These are phyloP conservation scores for Nicotiana attenuata DNA, from an alignment of 257 asterid species.

Conservation along the genomic window DNA sequence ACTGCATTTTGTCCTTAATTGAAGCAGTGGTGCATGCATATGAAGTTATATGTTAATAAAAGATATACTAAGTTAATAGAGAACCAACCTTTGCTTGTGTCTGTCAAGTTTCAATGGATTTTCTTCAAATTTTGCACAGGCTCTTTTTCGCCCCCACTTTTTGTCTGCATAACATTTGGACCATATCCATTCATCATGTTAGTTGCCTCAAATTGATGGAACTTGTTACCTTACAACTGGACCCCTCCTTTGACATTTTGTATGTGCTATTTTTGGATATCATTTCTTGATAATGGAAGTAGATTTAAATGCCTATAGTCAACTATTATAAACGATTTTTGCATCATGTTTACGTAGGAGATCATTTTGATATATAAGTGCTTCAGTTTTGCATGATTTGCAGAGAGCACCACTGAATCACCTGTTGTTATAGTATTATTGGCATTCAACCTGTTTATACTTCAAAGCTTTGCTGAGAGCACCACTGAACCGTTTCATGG, in stretches of 20 bases:
- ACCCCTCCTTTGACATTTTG: conserved; percentile 6
- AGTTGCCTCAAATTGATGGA: conserved; percentile 33
- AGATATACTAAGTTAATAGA: not conserved
- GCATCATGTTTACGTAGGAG: too few relatives aligned
- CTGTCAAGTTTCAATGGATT: conserved; percentile 25
- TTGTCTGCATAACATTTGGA: conserved; percentile 26
- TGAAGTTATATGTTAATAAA: not conserved
- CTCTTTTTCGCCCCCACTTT: conserved; percentile 28
- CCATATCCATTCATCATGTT: conserved; percentile 38
- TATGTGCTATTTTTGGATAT: not conserved
- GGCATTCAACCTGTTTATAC: too few relatives aligned
- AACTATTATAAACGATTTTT: not conserved
- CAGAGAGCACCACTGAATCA: too few relatives aligned
- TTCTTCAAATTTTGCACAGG: not conserved
- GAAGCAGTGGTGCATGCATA: conserved; percentile 7
- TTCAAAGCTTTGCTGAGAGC: too few relatives aligned
- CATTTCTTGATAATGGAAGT: not conserved
- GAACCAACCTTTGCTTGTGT: conserved; percentile 5
- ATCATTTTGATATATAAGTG: too few relatives aligned
- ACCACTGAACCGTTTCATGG: too few relatives aligned
- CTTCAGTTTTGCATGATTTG: too few relatives aligned
- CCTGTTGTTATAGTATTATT: too few relatives aligned
- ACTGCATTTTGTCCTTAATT: conserved; percentile 18
- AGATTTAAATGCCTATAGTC: not conserved
- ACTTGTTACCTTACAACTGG: conserved; percentile 22